Conservation (phyloP, 345 rosid species). For the Dimocarpus longan region DNA sequence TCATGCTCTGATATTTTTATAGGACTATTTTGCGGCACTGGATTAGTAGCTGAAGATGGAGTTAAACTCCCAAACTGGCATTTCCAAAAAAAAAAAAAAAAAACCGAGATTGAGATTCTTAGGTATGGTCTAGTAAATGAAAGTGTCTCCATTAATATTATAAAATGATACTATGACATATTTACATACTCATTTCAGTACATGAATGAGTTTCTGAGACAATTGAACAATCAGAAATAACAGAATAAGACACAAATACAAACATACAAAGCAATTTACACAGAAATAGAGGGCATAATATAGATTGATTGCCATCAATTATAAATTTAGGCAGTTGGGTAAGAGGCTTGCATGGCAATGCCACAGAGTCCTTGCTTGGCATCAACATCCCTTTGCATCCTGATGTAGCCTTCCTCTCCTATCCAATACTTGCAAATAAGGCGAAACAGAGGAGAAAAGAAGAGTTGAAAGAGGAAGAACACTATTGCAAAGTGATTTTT, state of each 20-base stretch:
- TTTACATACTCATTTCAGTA: background rate
- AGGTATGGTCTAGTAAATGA: background rate
- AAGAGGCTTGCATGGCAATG: constrained; percentile 40
- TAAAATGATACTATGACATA: background rate
- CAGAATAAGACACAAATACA: background rate
- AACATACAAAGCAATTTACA: background rate
- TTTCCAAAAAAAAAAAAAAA: too few relatives aligned
- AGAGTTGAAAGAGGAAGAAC: too few relatives aligned
- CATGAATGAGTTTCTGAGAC: constrained; percentile 2
- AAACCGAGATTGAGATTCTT: background rate
- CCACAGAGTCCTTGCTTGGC: constrained; percentile 46
- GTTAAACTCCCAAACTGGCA: too few relatives aligned
- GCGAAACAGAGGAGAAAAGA: too few relatives aligned
- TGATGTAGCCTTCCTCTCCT: constrained; percentile 39
- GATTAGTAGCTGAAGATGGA: too few relatives aligned
- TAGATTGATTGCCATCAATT: background rate
- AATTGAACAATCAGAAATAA: background rate
- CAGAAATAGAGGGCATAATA: background rate
- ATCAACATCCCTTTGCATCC: constrained; percentile 29
- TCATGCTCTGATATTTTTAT: too few relatives aligned
- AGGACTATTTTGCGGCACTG: too few relatives aligned
- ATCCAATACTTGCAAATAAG: too few relatives aligned
- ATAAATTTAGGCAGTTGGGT: constrained; percentile 23
- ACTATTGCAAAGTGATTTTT: too few relatives aligned
- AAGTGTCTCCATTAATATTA: background rate